Conservation (phyloP, 2,329 filamentous ascomycete species). For the Colletotrichum siamense region DNA sequence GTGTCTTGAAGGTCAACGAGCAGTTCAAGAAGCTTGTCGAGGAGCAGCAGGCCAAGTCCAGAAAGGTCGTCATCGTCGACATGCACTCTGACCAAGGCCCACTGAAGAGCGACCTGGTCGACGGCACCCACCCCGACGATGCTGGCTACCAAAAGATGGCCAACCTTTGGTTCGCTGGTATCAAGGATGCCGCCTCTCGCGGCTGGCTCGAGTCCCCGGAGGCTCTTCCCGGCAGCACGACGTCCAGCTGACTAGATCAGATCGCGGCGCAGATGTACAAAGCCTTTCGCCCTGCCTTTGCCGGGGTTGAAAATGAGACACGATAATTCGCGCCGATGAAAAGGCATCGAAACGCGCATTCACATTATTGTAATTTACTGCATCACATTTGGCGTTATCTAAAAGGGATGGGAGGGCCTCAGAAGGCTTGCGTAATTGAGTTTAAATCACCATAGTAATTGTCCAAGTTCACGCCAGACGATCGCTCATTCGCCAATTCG, state of each 20-base stretch:
- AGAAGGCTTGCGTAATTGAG: not conserved
- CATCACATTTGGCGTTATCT: not conserved
- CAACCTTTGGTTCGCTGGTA: conserved; percentile 36
- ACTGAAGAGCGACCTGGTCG: conserved; percentile 35
- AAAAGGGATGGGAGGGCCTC: not conserved
- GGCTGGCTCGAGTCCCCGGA: conserved; percentile 27
- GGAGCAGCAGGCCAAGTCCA: conserved; percentile 30
- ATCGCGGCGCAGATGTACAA: not conserved
- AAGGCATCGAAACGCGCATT: not conserved
- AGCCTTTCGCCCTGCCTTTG: not conserved
- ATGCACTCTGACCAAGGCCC: conserved; percentile 40
- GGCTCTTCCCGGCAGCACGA: conserved; percentile 2
- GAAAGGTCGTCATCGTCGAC: conserved; percentile 42
- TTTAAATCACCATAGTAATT: not conserved
- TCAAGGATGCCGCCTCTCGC: conserved; percentile 30
- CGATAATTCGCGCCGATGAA: not conserved
- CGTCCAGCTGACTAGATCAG: not conserved
- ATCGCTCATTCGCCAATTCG: not conserved
- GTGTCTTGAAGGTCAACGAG: conserved; percentile 37
- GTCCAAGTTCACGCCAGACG: not conserved
- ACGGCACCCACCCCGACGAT: conserved; percentile 44
- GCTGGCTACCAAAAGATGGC: conserved; percentile 48
- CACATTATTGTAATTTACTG: not conserved
- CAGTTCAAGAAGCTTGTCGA: conserved; percentile 33
- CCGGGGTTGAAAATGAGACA: not conserved